Conservation (phyloP, 169 alveolate genomes). For the Plasmodium berghei region DNA sequence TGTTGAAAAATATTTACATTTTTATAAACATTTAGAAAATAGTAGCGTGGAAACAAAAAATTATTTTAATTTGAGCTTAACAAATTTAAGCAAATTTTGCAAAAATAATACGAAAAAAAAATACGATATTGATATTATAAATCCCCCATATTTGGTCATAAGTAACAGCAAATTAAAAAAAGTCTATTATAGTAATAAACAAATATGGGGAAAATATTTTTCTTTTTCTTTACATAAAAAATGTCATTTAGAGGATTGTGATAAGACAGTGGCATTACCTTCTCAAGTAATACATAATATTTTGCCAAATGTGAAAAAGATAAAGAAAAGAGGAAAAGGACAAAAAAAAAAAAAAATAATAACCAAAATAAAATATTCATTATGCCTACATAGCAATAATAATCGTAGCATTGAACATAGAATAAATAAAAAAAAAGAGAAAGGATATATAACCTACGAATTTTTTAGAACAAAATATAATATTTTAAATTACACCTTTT, state of each 20-base stretch:
- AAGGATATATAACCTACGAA: slow-evolving; percentile 23
- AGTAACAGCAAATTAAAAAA: slow-evolving; percentile 38
- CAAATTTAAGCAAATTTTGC: not conserved
- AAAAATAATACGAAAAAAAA: not conserved
- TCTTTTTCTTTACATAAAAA: slow-evolving; percentile 7
- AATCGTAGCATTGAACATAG: not conserved
- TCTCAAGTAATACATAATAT: too few relatives aligned
- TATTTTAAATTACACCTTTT: slow-evolving; percentile 39
- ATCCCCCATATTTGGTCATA: not conserved
- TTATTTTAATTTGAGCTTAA: not conserved
- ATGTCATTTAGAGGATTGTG: not conserved
- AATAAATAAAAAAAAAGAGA: not conserved
- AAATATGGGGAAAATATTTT: not conserved
- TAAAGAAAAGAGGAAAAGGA: too few relatives aligned
- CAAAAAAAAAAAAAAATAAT: too few relatives aligned
- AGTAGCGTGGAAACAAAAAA: not conserved
- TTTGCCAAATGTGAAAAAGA: too few relatives aligned
- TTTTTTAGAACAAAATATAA: slow-evolving; percentile 15
- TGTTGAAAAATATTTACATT: too few relatives aligned
- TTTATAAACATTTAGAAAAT: not conserved
- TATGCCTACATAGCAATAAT: too few relatives aligned
- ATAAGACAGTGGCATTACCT: too few relatives aligned
- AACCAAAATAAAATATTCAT: too few relatives aligned
- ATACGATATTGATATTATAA: not conserved
- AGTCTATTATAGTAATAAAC: slow-evolving; percentile 8